Evolutionary conservation across 1,284 basidiomycete species (phyloP), one percentile per base, ranked within the genome.

Genomic region (Austroboletus novae-zelandiae): DNA sequence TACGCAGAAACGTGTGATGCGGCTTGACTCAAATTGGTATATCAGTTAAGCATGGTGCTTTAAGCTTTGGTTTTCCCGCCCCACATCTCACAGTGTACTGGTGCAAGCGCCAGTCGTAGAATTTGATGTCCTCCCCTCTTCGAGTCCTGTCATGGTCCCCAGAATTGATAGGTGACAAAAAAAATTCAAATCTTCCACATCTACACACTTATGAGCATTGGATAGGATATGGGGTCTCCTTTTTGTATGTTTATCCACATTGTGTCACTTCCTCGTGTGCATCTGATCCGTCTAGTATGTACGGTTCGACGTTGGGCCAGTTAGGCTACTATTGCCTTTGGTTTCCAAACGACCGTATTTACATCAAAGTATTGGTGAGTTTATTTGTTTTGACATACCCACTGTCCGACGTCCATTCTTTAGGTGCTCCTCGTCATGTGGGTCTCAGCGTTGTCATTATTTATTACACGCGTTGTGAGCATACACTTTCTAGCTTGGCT

Each of bases 271-370:
- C n/a, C 39, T 18, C 4, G 9, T 20, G 17, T 17, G 6, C 15
- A 31, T 17, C 31, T 32, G 27, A 56, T 7, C 4, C 30, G 23
- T 47, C 27, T 13, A 32, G 42, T 13, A 56, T 56, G 49, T 60
- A 60, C 3, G 58, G 57, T 17, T 29, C 14, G 1, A 47, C 48
- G n/a, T 18, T 58, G 13, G 46, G 48, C 11, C 57, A 60, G 27
- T 48, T 45, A 5, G 32, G 47, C 20, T 57, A 42, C 29, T 58
- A 58, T 20, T 6, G 5, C 4, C 17, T 5, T 30, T 58, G 43
- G 48, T 58, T 58, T 47, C 55, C 58, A n/a, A 9, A 49, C 0
- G 58, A 58, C 17, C 30, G 32, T 13, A 47, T 17, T 17, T 27
- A 10, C 15, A 31, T 41, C 1, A 57, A 55, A 15, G 25, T 17